Base-by-base conservation (phyloP, 176 grass and related monocot genomes). In the Metroxylon sagu region DNA sequence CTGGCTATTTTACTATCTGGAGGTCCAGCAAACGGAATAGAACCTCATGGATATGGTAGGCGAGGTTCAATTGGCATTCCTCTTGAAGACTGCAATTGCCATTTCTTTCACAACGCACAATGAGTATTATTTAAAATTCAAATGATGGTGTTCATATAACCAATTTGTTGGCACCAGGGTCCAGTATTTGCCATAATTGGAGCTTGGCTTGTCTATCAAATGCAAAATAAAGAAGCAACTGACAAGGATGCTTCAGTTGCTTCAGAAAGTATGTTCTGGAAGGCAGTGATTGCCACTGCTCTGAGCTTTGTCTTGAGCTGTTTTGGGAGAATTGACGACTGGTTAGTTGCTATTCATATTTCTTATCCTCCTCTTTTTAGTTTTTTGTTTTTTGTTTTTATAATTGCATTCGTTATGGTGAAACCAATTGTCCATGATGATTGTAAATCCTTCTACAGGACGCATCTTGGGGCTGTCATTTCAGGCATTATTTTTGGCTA, bases 241-340 rank as follows among this genome's bases (percentile, higher is more conserved):
- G 56, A 65, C 54, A 91, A 86, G 56, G 69, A 86, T 14, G 69
- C 77, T 62, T 67, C 82, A 74, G n/a, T n/a, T n/a, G n/a, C n/a
- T n/a, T n/a, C n/a, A n/a, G 79, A 86, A 66, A 80, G 29, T 68
- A 80, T 83, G 79, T 91, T 86, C 77, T 64, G 26, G 35, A 81
- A 82, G 62, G 88, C 88, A 53, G 79, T 91, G 19, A 48, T 69
- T 14, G 79, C 80, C 35, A 82, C 83, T 59, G 48, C 74, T 65
- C 63, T 91, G 56, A 77, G 76, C 72, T 83, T 86, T 26, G 53
- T 86, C 26, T 67, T 91, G 62, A 80, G 88, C 68, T 63, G 31
- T 67, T 91, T 86, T 64, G 83, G 88, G 21, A 29, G 83, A 80
- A 85, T 91, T 5, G 88, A 91, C 63, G 77, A 86, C 69, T 91